A percentile compares a stretch with the other conserved stretches of the same genome.
Conservation (phyloP, 116 monocot species). For the Posidonia oceanica region DNA sequence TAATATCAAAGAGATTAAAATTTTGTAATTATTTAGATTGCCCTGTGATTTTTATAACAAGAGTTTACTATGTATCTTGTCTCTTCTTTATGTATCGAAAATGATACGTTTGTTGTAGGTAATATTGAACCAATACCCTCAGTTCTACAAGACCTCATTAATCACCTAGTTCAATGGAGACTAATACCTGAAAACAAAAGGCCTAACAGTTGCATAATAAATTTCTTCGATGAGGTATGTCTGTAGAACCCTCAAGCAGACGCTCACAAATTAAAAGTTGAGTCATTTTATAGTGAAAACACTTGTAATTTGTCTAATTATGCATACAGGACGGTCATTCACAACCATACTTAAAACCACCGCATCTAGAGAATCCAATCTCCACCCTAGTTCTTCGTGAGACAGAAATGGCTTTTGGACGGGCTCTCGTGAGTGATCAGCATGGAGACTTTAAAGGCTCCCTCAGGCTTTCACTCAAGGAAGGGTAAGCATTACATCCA, state of each 20-base stretch:
- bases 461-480: slow-evolving; percentile 54
- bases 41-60: background rate
- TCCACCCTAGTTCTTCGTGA: slow-evolving; percentile 77
- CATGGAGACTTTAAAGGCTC: slow-evolving; percentile 84
- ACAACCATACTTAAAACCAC: slow-evolving; percentile 92
- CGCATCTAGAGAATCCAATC: slow-evolving; percentile 83
- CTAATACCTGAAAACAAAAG: slow-evolving; percentile 75
- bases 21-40: too few relatives aligned
- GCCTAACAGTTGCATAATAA: slow-evolving; percentile 88
- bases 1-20: too few relatives aligned
- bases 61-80: background rate
- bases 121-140: slow-evolving; percentile 68
- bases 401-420: slow-evolving; percentile 75
- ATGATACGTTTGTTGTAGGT: slow-evolving; percentile 12
- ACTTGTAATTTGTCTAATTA: background rate
- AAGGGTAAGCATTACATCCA: slow-evolving; percentile 52
- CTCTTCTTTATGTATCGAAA: background rate
- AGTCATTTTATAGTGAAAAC: background rate
- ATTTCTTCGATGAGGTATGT: slow-evolving; percentile 94
- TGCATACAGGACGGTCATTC: slow-evolving; percentile 60
- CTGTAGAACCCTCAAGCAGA: background rate
- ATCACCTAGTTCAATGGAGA: slow-evolving; percentile 77
- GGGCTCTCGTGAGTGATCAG: slow-evolving; percentile 41
- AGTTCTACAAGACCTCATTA: slow-evolving; percentile 30
- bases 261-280: background rate